Evolutionary conservation across 352 stramenopile species (phyloP), one percentile per base, ranked within the genome.

Genomic region (Globisporangium okanoganense): DNA sequence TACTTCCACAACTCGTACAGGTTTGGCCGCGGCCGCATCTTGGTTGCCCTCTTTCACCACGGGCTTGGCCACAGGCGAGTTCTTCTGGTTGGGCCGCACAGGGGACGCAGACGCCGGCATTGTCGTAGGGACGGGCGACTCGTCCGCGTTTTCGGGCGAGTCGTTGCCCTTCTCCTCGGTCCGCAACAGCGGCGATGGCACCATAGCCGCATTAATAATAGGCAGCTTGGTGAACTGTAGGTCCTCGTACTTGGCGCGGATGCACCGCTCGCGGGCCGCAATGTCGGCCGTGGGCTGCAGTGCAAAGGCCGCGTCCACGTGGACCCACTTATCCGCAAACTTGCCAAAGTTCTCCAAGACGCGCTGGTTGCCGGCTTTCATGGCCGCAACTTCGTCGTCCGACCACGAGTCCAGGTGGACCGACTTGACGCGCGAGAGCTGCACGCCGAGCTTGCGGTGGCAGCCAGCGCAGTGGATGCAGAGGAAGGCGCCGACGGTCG

Each of bases 381-480:
- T 91, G 1, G 76, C 68, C 29, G 62, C 47, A 5, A 92, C 66
- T 59, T 95, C 85, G 4, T 93, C 79, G 20, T 92, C 79, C 5
- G 64, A 77, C 85, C 83, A 95, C 24, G 75, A 68, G 64, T 95
- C 83, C 54, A 95, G 66, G 56, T 92, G 78, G 25, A 94, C 67
- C 13, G 80, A 95, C 54, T 95, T 94, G 49, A 95, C 65, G 20
- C 82, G 76, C 2, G 92, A 98, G 20, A 98, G 77, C 71, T 99
- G 94, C 24, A 98, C 92, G 35, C 97, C 97, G 25, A 99, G 82
- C 56, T 89, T 97, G 48, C 97, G 86, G 65, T 99, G 96, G 8
- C 97, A 90, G 14, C 94, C 96, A 43, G 89, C 94, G 64, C 97
- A 99, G 67, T 98, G 76, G 70, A 98, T 98, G 62, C 96, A 99